Conservation (phyloP, 2,329 filamentous ascomycete genomes). For the Aspergillus flavus region DNA sequence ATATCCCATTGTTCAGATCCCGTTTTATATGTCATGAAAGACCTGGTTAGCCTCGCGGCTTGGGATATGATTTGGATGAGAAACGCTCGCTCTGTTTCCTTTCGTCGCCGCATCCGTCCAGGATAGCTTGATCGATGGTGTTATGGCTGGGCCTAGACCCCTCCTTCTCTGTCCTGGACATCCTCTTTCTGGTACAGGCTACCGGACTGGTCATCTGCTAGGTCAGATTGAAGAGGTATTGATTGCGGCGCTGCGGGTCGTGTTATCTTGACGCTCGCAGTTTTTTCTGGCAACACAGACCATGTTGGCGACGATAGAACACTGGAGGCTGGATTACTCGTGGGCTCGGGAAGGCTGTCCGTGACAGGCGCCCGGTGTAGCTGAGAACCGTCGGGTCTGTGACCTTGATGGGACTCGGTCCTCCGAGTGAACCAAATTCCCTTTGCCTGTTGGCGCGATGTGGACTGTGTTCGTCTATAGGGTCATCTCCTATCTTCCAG, state of each 20-base stretch:
- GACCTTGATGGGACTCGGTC: conserved; percentile 29
- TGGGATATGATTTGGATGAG: conserved; percentile 49
- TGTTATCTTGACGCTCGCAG: conserved; percentile 33
- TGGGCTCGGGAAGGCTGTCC: conserved; percentile 22
- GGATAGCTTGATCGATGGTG: conserved; percentile 8
- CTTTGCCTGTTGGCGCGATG: background rate
- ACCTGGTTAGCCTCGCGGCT: conserved; percentile 53
- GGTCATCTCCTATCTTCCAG: conserved; percentile 59
- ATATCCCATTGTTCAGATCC: conserved; percentile 40
- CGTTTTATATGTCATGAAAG: conserved; percentile 50
- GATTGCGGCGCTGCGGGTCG: conserved; percentile 24
- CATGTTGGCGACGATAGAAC: conserved; percentile 10
- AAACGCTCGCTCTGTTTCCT: conserved; percentile 36
- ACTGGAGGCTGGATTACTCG: conserved; percentile 7
- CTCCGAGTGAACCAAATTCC: background rate
- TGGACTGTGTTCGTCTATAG: conserved; percentile 38
- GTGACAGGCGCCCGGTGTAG: conserved; percentile 35
- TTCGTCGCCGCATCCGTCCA: conserved; percentile 32
- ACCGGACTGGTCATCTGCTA: conserved; percentile 39
- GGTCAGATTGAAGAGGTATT: conserved; percentile 18
- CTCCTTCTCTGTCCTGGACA: conserved; percentile 37
- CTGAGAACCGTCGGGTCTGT: conserved; percentile 35
- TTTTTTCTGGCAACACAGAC: conserved; percentile 19
- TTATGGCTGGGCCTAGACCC: conserved; percentile 22
- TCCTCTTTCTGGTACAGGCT: conserved; percentile 41